Percentiles rank a stretch among this genome's conserved stretches.
Evolutionary conservation across 2,329 filamentous ascomycete species (phyloP).

Genomic region (Cercospora nicotianae): DNA sequence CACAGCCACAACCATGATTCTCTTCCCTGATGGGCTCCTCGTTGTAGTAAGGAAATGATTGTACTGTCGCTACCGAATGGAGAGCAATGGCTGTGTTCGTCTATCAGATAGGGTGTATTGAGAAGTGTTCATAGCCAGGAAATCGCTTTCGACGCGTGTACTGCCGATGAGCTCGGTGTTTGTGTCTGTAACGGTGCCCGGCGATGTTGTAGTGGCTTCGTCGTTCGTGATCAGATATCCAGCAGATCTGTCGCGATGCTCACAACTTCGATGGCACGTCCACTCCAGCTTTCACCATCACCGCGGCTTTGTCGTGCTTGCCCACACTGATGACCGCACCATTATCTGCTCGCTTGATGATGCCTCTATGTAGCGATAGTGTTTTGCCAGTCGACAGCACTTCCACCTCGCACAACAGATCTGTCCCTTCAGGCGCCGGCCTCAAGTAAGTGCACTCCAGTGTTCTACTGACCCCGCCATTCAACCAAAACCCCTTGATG

Average conservation of each 20-base stretch:
- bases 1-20: neutral
- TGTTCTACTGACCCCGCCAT: constrained; percentile 45
- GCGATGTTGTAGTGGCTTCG: neutral
- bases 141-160: neutral
- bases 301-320: constrained; percentile 40
- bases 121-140: neutral
- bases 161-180: neutral
- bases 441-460: constrained; percentile 50
- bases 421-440: constrained; percentile 44
- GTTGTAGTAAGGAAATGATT: neutral
- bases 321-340: constrained; percentile 40
- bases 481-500: constrained; percentile 43
- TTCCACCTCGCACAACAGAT: constrained; percentile 46
- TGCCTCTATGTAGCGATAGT: constrained; percentile 43
- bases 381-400: constrained; percentile 48
- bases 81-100: neutral
- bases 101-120: neutral
- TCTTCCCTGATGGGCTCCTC: neutral
- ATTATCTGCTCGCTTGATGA: constrained; percentile 42
- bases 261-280: constrained; percentile 20
- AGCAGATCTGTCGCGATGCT: neutral
- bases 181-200: neutral
- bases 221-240: neutral
- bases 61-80: neutral
- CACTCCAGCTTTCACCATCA: constrained; percentile 26